A percentile compares a stretch with the other conserved stretches of the same genome.
phyloP scores from a whole-genome alignment of 768 basidiomycete genomes.

The Leccinum pellstonianum region DNA sequence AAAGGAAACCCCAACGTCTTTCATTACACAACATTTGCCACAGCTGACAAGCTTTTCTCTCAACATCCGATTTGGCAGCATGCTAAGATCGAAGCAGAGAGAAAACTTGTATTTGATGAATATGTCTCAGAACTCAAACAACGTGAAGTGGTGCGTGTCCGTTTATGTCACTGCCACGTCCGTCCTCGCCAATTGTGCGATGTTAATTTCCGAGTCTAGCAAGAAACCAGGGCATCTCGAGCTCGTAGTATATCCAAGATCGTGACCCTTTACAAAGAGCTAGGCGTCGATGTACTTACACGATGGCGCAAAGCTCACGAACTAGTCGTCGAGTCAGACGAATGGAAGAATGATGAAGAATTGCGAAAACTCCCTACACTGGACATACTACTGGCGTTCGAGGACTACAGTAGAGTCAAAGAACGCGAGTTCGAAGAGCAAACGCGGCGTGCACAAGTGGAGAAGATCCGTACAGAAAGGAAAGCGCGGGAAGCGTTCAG shows the following conservation, averaged over 20 bases:
- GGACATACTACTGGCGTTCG: constrained; percentile 90
- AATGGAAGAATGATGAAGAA: constrained; percentile 76
- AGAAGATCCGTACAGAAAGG: constrained; percentile 80
- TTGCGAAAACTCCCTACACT: constrained; percentile 83
- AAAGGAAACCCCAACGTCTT: constrained; percentile 86
- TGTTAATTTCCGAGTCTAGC: constrained; percentile 41
- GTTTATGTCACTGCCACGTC: background rate
- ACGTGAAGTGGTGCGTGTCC: constrained; percentile 75
- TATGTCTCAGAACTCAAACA: constrained; percentile 83
- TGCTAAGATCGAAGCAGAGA: constrained; percentile 80
- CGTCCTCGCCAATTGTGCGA: constrained; percentile 7
- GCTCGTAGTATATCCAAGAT: constrained; percentile 81
- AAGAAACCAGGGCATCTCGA: constrained; percentile 75
- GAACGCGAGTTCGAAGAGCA: constrained; percentile 92
- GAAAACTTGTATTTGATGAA: constrained; percentile 88
- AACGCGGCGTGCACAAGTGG: constrained; percentile 73
- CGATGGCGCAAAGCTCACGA: constrained; percentile 87
- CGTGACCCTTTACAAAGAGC: constrained; percentile 77
- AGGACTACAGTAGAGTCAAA: constrained; percentile 87
- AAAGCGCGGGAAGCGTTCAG: constrained; percentile 92
- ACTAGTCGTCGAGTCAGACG: constrained; percentile 70
- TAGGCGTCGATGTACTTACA: constrained; percentile 90
- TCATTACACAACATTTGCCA: constrained; percentile 88
- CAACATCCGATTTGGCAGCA: constrained; percentile 92
- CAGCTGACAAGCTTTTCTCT: constrained; percentile 82